Evolutionary conservation across 345 rosid genomes (phyloP).

Genomic region (Clausena lansium): DNA sequence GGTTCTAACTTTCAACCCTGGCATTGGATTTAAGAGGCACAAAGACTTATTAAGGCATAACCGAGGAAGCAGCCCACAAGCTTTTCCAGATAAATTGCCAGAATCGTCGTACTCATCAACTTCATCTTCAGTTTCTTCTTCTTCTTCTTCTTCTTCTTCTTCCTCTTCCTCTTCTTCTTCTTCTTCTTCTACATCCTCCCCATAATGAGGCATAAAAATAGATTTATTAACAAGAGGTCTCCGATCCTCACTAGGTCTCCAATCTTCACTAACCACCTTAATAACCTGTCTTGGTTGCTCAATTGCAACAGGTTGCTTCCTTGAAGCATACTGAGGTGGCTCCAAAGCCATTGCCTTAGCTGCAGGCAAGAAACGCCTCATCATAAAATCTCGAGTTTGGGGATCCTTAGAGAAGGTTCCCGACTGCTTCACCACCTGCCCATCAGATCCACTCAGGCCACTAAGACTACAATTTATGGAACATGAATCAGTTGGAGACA

Average conservation of each 20-base stretch:
- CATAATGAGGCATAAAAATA: conserved; percentile 26
- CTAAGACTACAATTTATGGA: conserved; percentile 57
- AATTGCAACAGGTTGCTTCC: conserved; percentile 44
- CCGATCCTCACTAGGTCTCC: conserved; percentile 27
- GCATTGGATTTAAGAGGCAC: conserved; percentile 56
- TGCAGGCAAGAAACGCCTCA: conserved; percentile 93
- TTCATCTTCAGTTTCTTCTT: conserved; percentile 44
- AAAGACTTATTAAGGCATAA: conserved; percentile 63
- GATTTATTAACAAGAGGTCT: conserved; percentile 33
- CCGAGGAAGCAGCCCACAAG: conserved; percentile 73
- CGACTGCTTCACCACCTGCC: conserved; percentile 35
- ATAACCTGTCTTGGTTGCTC: conserved; percentile 51
- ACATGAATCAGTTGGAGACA: conserved; percentile 51
- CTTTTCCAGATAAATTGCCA: conserved; percentile 49
- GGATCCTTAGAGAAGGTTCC: conserved; percentile 49
- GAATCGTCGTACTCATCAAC: conserved; percentile 36
- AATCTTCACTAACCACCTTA: conserved; percentile 30
- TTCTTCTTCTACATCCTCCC: conserved; percentile 32
- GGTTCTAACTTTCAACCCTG: conserved; percentile 49
- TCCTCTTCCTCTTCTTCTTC: conserved; percentile 20
- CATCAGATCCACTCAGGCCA: conserved; percentile 58
- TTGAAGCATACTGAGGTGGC: conserved; percentile 60
- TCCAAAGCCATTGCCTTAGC: conserved; percentile 91
- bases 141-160: too few relatives aligned
- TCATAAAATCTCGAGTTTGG: conserved; percentile 75